phyloP scores from a whole-genome alignment of 108 stramenopile species.

The Chaetoceros tenuissimus region DNA sequence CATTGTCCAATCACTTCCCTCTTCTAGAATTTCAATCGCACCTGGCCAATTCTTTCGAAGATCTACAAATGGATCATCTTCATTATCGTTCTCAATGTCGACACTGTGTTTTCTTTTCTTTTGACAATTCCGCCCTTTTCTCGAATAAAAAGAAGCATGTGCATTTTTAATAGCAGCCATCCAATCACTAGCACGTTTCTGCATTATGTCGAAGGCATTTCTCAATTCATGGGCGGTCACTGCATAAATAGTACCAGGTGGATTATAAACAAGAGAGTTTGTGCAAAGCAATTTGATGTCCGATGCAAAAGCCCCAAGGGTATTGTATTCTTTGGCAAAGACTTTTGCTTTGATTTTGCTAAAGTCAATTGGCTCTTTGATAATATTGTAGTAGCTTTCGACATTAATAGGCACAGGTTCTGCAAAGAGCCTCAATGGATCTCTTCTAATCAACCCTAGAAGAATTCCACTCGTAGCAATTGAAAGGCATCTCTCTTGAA shows the following conservation, averaged over 20 bases:
- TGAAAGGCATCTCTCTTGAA: constrained; percentile 41
- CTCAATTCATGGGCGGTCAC: constrained; percentile 62
- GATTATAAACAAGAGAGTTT: constrained; percentile 67
- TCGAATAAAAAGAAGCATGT: constrained; percentile 36
- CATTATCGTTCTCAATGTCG: constrained; percentile 16
- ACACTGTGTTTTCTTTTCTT: constrained; percentile 3
- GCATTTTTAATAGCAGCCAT: constrained; percentile 55
- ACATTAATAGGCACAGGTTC: constrained; percentile 56
- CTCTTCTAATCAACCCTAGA: constrained; percentile 58
- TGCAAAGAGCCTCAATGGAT: constrained; percentile 71
- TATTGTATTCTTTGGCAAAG: constrained; percentile 38
- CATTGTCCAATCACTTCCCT: constrained; percentile 49
- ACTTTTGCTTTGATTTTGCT: constrained; percentile 55
- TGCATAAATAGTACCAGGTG: constrained; percentile 65
- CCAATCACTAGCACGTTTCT: constrained; percentile 60
- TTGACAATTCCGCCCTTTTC: not conserved
- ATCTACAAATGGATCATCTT: constrained; percentile 44
- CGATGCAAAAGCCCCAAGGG: constrained; percentile 57
- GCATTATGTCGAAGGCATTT: constrained; percentile 48
- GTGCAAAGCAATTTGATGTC: constrained; percentile 58
- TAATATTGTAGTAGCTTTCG: constrained; percentile 44
- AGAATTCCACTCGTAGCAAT: constrained; percentile 63
- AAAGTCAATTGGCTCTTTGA: constrained; percentile 71
- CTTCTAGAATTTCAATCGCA: constrained; percentile 54
- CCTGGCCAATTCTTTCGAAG: constrained; percentile 66